Evolutionary conservation across 306 rosid species (phyloP).

Genomic region (Gastrolobium villosum): DNA sequence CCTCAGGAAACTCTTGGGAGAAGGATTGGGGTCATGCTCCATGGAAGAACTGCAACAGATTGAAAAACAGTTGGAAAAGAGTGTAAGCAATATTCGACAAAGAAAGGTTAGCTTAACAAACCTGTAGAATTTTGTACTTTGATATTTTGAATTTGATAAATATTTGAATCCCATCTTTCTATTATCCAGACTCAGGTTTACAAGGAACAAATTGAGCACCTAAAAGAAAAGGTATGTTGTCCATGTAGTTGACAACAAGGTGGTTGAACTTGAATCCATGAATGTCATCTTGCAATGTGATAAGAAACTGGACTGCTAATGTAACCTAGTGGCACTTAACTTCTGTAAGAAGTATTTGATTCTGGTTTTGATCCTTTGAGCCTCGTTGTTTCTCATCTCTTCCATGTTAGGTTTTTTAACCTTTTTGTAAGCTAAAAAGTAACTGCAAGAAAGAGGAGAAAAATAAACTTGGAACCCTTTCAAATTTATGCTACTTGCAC

Average conservation of each 20-base stretch:
- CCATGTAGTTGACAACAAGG: constrained; percentile 4
- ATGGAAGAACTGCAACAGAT: constrained; percentile 76
- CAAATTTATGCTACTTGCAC: not conserved
- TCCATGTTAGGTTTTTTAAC: not conserved
- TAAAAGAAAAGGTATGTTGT: constrained; percentile 73
- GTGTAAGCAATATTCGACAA: constrained; percentile 71
- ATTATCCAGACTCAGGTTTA: constrained; percentile 74
- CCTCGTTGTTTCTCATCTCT: not conserved
- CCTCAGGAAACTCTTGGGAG: constrained; percentile 82
- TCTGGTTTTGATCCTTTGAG: not conserved
- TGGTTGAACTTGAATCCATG: constrained; percentile 1
- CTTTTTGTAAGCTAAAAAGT: not conserved
- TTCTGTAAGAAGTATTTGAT: not conserved
- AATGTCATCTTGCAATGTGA: not conserved
- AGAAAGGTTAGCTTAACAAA: constrained; percentile 70
- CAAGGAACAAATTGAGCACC: constrained; percentile 69
- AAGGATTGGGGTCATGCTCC: constrained; percentile 73
- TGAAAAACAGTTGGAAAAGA: constrained; percentile 81
- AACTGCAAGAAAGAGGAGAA: not conserved
- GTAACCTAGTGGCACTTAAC: not conserved
- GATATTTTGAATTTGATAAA: not conserved
- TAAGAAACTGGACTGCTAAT: not conserved
- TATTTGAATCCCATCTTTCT: constrained; percentile 12
- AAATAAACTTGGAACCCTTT: not conserved
- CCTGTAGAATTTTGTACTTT: not conserved